Conservation (phyloP, 2,329 filamentous ascomycete species). For the Alternaria sp. region DNA sequence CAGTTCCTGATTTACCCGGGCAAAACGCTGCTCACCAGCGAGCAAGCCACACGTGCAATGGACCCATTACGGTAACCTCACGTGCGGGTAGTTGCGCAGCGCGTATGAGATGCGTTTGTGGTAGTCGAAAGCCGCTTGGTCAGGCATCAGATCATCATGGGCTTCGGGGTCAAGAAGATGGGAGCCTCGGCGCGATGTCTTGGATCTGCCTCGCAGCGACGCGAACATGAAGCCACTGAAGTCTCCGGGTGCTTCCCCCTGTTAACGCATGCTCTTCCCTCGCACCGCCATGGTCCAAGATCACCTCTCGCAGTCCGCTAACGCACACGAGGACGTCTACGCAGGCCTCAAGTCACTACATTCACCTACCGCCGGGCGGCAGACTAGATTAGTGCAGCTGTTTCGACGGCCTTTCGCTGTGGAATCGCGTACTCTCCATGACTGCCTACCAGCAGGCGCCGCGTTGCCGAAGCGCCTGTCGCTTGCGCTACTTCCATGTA, state of each 20-base stretch:
- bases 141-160: not conserved
- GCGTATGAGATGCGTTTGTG: not conserved
- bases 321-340: not conserved
- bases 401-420: not conserved
- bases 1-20: accelerated
- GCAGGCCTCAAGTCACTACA: too few species aligned
- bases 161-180: not conserved
- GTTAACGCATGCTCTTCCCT: not conserved
- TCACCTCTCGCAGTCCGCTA: not conserved
- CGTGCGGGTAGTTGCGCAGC: not conserved
- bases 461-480: too few species aligned
- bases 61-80: accelerated
- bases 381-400: not conserved
- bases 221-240: not conserved
- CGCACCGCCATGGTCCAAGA: not conserved
- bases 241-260: not conserved
- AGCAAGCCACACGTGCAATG: not conserved
- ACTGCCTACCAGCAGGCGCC: too few species aligned
- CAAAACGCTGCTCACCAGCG: not conserved
- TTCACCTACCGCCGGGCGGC: too few species aligned
- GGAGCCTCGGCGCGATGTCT: not conserved
- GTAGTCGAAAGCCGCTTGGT: not conserved
- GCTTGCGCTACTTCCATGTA: too few species aligned
- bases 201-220: not conserved
- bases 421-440: not conserved